Conservation (phyloP, 2,329 filamentous ascomycete species). For the Pseudocercospora ulei region DNA sequence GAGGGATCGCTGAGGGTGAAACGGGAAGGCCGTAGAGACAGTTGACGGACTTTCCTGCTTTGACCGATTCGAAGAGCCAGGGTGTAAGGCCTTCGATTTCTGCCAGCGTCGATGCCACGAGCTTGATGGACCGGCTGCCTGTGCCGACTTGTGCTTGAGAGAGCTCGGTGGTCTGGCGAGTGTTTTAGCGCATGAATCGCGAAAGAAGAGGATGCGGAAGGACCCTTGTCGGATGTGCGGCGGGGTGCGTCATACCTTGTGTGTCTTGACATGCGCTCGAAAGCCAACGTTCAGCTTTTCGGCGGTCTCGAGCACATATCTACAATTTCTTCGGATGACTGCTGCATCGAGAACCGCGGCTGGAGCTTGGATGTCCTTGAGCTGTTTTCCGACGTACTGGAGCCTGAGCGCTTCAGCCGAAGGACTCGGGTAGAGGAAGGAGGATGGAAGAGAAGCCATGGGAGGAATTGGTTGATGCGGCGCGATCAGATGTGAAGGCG, state of each 20-base stretch:
- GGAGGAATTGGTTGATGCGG: too few species aligned
- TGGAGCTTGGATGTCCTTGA: constrained; percentile 55
- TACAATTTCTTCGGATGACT: constrained; percentile 58
- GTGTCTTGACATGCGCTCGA: constrained; percentile 71
- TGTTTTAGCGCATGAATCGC: background rate
- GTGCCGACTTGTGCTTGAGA: constrained; percentile 60
- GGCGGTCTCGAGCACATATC: constrained; percentile 58
- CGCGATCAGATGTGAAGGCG: too few species aligned
- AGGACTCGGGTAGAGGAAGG: constrained; percentile 30
- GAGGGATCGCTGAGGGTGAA: constrained; percentile 50
- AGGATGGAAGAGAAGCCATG: constrained; percentile 18
- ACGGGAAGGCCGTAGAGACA: constrained; percentile 66
- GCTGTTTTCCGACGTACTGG: constrained; percentile 50
- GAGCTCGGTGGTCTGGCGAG: constrained; percentile 52
- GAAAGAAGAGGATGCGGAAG: background rate
- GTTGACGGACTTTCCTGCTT: constrained; percentile 49
- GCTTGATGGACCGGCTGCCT: constrained; percentile 44
- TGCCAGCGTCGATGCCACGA: constrained; percentile 64
- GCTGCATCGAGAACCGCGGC: constrained; percentile 59
- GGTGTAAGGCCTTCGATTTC: constrained; percentile 60
- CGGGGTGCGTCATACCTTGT: constrained; percentile 59
- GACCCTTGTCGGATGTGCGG: too few species aligned
- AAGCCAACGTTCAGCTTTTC: constrained; percentile 54
- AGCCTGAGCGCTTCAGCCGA: constrained; percentile 31
- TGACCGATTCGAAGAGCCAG: constrained; percentile 49